These are phyloP conservation scores for Aspergillus fischeri DNA, from an alignment of 2,329 filamentous ascomycete species.

Conservation along the genomic window DNA sequence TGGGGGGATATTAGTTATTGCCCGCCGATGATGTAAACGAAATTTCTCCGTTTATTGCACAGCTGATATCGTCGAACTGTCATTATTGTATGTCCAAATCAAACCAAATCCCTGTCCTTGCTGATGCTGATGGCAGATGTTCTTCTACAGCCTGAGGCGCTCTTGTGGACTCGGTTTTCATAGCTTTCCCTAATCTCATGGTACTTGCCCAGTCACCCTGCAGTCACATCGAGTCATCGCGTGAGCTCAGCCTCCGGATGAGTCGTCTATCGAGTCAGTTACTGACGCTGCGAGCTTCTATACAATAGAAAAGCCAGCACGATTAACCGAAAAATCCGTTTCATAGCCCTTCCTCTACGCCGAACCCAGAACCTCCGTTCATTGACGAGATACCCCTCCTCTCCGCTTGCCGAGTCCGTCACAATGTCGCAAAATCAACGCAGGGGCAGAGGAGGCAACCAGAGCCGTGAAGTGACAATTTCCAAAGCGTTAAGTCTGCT, in stretches of 20 bases:
- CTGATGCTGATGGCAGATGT: not conserved
- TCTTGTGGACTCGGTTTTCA: not conserved
- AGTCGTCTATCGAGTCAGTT: not conserved
- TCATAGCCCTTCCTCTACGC: not conserved
- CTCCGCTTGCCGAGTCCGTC: not conserved
- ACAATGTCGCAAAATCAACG: constrained; percentile 4
- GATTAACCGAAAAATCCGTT: not conserved
- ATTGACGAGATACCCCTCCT: not conserved
- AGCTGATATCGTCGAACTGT: not conserved
- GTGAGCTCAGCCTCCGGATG: not conserved
- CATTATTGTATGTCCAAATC: not conserved
- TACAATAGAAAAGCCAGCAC: not conserved
- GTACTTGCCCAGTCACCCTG: not conserved
- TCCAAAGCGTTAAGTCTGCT: constrained; percentile 44
- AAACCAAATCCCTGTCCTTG: not conserved
- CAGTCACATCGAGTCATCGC: not conserved
- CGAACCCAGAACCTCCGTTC: not conserved
- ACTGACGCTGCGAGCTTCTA: not conserved
- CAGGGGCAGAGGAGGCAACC: constrained; percentile 6
- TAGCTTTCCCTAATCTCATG: not conserved
- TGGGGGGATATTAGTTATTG: not conserved
- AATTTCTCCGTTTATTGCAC: not conserved
- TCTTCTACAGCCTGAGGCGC: not conserved
- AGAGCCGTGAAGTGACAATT: constrained; percentile 33
- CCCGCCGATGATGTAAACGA: constrained; percentile 3